Conservation (phyloP, 768 basidiomycete genomes). For the Aureoboletus auriporus region DNA sequence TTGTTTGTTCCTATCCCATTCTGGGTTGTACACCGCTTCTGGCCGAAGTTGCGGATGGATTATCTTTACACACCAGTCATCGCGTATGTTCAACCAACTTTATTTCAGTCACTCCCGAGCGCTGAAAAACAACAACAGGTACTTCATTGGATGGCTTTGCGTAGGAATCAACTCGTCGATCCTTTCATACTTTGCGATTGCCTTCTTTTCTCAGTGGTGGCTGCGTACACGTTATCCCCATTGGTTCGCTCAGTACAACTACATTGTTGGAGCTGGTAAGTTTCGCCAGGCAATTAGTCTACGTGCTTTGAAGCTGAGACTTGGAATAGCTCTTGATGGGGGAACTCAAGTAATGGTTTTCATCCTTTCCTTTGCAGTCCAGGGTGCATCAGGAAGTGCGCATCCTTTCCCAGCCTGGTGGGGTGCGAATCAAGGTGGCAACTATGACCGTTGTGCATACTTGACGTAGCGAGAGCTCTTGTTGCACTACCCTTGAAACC, state of each 20-base stretch:
- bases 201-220: slow-evolving; percentile 58
- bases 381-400: slow-evolving; percentile 46
- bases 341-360: slow-evolving; percentile 52
- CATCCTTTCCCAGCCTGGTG: slow-evolving; percentile 55
- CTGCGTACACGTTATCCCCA: slow-evolving; percentile 52
- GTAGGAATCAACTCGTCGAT: slow-evolving; percentile 54
- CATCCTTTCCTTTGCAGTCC: slow-evolving; percentile 47
- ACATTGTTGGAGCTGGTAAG: slow-evolving; percentile 56
- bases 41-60: slow-evolving; percentile 29
- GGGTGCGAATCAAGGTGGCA: slow-evolving; percentile 52
- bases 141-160: slow-evolving; percentile 42
- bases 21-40: slow-evolving; percentile 36
- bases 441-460: slow-evolving; percentile 28
- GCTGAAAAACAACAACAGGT: slow-evolving; percentile 14
- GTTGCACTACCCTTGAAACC: neutral
- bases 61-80: slow-evolving; percentile 33
- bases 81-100: slow-evolving; percentile 9
- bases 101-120: neutral
- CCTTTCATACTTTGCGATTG: slow-evolving; percentile 46
- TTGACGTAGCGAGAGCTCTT: slow-evolving; percentile 9
- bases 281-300: neutral
- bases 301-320: neutral
- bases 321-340: slow-evolving; percentile 31
- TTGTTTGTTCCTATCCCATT: slow-evolving; percentile 39
- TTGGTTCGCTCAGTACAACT: slow-evolving; percentile 69